Base-by-base conservation (phyloP, 768 basidiomycete genomes). In the Serendipita sp. region DNA sequence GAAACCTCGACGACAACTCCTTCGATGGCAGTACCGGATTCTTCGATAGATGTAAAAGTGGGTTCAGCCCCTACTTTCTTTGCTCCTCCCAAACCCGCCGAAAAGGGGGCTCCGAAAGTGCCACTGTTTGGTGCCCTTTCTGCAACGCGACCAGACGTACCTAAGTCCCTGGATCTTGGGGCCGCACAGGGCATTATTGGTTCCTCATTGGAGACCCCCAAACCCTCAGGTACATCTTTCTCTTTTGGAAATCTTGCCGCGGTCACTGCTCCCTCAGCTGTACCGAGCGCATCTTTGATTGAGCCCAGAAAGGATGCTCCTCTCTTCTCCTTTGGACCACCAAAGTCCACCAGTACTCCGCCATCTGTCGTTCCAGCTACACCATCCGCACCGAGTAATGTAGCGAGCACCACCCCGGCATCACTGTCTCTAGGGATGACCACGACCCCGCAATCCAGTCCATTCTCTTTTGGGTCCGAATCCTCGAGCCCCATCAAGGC, bases 391-490 rank as follows among this genome's bases (percentile, higher is more conserved):
- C 41, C 41, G 7, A 13, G 41, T 13, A 41, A 41, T 13, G 41
- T 41, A 7, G 13, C 41, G 16, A 52, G 48, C 48, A 52, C 8
- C n/a, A 52, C 48, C 18, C 48, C 48, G 16, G 48, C 48, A 32
- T 10, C 48, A 8, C 18, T 23, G 8, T 34, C 48, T n/a, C n/a
- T 51, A n/a, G 48, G 48, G 4, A 36, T 10, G n/a, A 36, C 23
- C 23, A 23, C 56, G 8, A 60, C 56, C 28, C 56, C 56, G 4
- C 34, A 28, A 28, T 60, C 56, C 28, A 60, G 56, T 35, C 56
- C 56, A 60, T 60, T 60, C 30, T 60, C 56, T n/a, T 60, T 60
- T 60, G 56, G 4, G 16, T 52, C 48, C 16, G 56, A 60, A 11
- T 60, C 56, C 5, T 35, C 56, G 13, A 60, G 56, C 30, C 56